Conservation (phyloP, 2,329 filamentous ascomycete species). For the Xylariales sp. region DNA sequence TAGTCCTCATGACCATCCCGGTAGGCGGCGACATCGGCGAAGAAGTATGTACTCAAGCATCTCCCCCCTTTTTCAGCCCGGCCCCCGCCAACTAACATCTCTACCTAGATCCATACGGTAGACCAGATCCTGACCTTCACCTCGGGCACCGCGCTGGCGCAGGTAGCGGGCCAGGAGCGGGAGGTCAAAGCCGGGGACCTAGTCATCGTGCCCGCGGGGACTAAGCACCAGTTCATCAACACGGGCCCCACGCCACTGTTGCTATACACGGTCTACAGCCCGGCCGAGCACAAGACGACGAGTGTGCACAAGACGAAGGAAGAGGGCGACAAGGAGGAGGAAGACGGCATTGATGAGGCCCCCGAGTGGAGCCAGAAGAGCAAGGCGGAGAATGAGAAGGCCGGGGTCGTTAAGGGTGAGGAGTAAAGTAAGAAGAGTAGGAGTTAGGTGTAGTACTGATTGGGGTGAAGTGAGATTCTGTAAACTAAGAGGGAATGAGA, state of each 20-base stretch:
- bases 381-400: conserved; percentile 54
- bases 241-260: conserved; percentile 54
- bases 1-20: conserved; percentile 62
- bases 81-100: conserved; percentile 16
- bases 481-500: too few relatives aligned
- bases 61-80: conserved; percentile 3
- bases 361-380: conserved; percentile 53
- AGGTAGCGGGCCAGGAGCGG: conserved; percentile 54
- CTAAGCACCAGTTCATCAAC: conserved; percentile 62
- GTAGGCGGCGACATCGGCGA: conserved; percentile 62
- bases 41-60: conserved; percentile 45
- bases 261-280: conserved; percentile 58
- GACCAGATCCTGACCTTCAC: conserved; percentile 64
- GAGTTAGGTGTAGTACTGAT: too few relatives aligned
- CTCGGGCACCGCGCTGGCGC: conserved; percentile 52
- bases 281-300: conserved; percentile 55
- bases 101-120: conserved; percentile 49
- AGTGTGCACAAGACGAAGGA: conserved; percentile 60
- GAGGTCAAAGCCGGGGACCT: conserved; percentile 33
- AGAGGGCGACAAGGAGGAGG: conserved; percentile 57
- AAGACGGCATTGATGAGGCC: conserved; percentile 55
- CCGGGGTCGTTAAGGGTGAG: conserved; percentile 44
- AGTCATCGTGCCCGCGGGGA: conserved; percentile 54
- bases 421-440: conserved; percentile 2
- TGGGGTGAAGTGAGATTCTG: too few relatives aligned